Evolutionary conservation across 345 rosid species (phyloP).

Genomic region (Arabidopsis arenosa): DNA sequence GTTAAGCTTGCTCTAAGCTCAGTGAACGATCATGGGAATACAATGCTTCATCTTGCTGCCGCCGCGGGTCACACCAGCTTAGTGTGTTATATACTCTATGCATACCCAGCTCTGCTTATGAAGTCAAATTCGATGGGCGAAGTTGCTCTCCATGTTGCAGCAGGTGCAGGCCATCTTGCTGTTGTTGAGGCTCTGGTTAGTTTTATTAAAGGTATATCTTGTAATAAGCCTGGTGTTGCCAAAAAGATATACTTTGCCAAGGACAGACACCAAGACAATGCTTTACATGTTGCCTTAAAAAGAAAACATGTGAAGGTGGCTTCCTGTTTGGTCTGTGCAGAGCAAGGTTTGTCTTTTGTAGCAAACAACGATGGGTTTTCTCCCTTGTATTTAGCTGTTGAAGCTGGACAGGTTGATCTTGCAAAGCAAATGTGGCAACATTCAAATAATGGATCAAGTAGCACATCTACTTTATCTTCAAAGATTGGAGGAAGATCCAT

Average conservation of each 20-base stretch:
- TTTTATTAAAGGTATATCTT: not conserved
- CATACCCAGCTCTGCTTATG: not conserved
- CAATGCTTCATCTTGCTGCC: not conserved
- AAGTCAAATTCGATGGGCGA: not conserved
- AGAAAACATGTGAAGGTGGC: not conserved
- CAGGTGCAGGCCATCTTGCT: not conserved
- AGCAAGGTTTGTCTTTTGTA: not conserved
- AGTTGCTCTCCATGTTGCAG: not conserved
- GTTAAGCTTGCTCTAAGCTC: not conserved
- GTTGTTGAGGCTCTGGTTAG: not conserved
- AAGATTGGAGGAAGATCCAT: not conserved
- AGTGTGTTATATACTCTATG: not conserved
- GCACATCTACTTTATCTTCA: not conserved
- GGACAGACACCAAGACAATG: not conserved
- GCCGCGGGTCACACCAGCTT: not conserved
- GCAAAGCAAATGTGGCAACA: not conserved
- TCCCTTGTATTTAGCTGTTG: not conserved
- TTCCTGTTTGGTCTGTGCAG: not conserved
- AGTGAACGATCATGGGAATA: not conserved
- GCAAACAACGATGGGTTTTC: not conserved
- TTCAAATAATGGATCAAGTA: not conserved
- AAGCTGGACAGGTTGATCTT: not conserved
- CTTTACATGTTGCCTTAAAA: not conserved
- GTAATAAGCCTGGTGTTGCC: not conserved
- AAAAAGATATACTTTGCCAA: not conserved